Evolutionary conservation across 176 grass and related monocot species (phyloP), one percentile per base, ranked within the genome.

Genomic region (Thinopyrum elongatum): DNA sequence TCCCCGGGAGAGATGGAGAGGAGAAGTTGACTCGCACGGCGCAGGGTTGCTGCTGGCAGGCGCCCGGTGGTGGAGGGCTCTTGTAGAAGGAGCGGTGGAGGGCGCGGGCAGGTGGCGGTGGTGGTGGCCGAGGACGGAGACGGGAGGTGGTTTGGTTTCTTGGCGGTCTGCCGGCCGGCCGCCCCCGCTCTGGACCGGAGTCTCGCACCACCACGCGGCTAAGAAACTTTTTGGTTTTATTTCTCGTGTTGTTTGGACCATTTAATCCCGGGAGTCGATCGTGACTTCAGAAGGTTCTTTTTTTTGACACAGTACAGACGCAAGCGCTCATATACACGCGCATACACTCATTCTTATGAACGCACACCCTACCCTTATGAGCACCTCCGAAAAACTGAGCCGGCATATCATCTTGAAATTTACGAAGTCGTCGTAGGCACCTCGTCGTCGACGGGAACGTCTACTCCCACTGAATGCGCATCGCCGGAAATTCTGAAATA

Each of bases 151-250:
- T 7, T 3, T 21, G 41, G 66, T 72, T 72, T 70, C 13, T 81
- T 62, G 21, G 65, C 61, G 81, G 82, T 80, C 75, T 76, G 89
- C 77, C 77, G 85, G 77, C 85, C 82, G 89, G 70, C 85, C 82
- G 82, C 81, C 76, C 49, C 77, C 62, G 81, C 85, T 55, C 61
- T 77, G 82, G 85, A 91, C 89, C 85, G 77, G 83, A 26, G 38
- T 36, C 55, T 58, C 19, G 55, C 55, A 78, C 19, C 34, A 76
- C 60, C 88, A 78, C 83, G 53, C 63, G 79, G 61, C 62, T 53
- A 57, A 58, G 21, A 22, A 22, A 58, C 6, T 58, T 22, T 11
- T 26, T 13, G 13, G 0, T 65, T 22, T 30, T 26, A 2, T 13
- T 15, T 16, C 2, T n/a, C 59, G 59, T 62, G n/a, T 3, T 26